Base-by-base conservation (phyloP, 345 rosid genomes). In the Syzygium jambos region DNA sequence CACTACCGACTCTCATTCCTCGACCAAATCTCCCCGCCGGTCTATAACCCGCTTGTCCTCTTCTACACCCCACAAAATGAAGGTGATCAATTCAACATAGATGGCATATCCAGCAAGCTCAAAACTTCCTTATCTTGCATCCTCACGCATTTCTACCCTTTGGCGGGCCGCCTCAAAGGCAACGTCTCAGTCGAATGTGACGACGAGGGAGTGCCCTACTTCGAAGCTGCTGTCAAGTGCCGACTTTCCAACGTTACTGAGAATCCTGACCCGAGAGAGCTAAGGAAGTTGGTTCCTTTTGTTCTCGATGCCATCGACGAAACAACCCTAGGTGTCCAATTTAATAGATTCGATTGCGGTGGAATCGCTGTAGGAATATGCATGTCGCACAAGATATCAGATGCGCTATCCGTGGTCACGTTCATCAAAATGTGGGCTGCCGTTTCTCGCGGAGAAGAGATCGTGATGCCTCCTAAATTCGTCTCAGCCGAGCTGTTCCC, bases 111-210 rank as follows among this genome's bases (percentile, higher is more conserved):
- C 21, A 78, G 78, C 30, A 85, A 27, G 38, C 89, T 93, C 51
- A 94, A 90, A 89, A 85, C 87, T 54, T 95, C 94, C 80, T 61
- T 93, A 14, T 92, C 96, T 3, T 43, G 92, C 85, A 90, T 88
- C 84, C 90, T 95, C 78, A 84, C 88, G 53, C 89, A 41, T 7
- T 93, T 90, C 91, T 92, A 93, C 91, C 95, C 94, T 8, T 84
- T 94, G 10, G 92, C 97, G 1, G 97, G 95, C 11, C 87, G 89
- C 54, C 86, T 94, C 86, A 54, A 80, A 56, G 93, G 86, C 59
- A 88, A 90, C 19, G 57, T 77, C 27, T 88, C 87, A 11, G 49
- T 92, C 6, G 92, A 92, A 5, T 93, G 95, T 56, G 89, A 89
- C 59, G 95, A 94, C 86, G 84, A 88, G n/a, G 95, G 95, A 78